Conservation (phyloP, 192 early-diverging fungal species). For the Geranomyces variabilis region DNA sequence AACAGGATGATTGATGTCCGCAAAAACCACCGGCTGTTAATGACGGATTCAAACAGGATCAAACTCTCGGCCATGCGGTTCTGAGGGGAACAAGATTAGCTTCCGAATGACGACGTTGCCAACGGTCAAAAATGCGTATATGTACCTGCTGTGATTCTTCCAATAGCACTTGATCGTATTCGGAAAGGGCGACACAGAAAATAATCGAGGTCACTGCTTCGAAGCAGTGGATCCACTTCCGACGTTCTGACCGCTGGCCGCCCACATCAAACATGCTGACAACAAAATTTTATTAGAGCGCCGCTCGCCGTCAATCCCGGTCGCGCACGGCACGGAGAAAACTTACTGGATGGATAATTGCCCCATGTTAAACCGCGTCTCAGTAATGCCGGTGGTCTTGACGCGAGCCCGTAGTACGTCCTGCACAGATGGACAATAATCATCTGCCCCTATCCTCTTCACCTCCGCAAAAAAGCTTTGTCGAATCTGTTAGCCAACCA, state of each 20-base stretch:
- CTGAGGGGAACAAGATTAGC: constrained; percentile 41
- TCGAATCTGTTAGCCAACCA: no score
- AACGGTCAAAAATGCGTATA: background rate
- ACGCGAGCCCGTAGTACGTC: constrained; percentile 72
- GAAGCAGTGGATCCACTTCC: constrained; percentile 89
- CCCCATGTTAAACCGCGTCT: constrained; percentile 64
- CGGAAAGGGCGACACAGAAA: constrained; percentile 89
- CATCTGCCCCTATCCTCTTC: constrained; percentile 47
- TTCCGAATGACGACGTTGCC: background rate
- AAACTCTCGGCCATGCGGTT: constrained; percentile 93
- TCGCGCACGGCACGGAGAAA: no score
- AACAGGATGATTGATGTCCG: constrained; percentile 91
- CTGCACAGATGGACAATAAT: constrained; percentile 62
- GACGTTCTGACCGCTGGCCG: constrained; percentile 80
- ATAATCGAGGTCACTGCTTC: constrained; percentile 89
- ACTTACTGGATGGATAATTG: constrained; percentile 44
- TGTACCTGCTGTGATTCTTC: constrained; percentile 65
- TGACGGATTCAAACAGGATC: constrained; percentile 86
- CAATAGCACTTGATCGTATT: constrained; percentile 90
- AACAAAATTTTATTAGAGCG: no score
- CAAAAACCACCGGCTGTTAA: constrained; percentile 92
- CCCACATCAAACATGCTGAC: constrained; percentile 85
- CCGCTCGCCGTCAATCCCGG: no score
- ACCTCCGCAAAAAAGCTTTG: constrained; percentile 37
- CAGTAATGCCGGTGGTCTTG: constrained; percentile 67